Evolutionary conservation across 148 eudicot species (phyloP), one percentile per base, ranked within the genome.

Genomic region (Camellia lanceoleosa): DNA sequence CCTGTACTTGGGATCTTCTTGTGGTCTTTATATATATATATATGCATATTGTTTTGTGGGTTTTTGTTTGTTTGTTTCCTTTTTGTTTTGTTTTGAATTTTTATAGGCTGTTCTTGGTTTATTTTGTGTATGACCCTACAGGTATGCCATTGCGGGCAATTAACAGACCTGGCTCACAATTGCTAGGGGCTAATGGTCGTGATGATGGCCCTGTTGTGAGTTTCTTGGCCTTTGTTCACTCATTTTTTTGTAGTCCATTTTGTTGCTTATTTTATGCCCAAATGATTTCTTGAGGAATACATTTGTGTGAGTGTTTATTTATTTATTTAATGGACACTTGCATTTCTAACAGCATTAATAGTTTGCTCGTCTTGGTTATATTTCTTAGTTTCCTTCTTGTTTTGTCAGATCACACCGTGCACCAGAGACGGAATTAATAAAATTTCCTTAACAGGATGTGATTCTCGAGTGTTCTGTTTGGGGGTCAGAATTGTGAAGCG

Each of bases 161-260:
- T 65, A 89, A 88, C 81, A 89, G 96, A 80, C 93, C 93, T 71
- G 93, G 91, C 51, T 84, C 92, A 71, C 91, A 92, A 74, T 78
- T 87, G 77, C 88, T 90, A 76, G 96, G 96, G 77, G 90, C 89
- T 63, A 92, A 92, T 83, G 93, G 96, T 51, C 96, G 96, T 65
- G 96, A 92, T 82, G 91, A 90, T 88, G 96, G 93, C 74, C 89
- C 93, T 77, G 78, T 84, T 76, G 96, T 92, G 79, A 89, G 96
- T 87, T 75, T 18, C 75, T 79, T 19, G 1, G 12, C 65, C 56
- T 42, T 54, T 5, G 43, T 3, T 51, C n/a, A 51, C 41, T 49
- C 30, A 47, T 5, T 2, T 68, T 59, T 12, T 54, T 18, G 2
- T 5, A 44, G 20, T 16, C n/a, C 5, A 51, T 49, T 19, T 15